Percentiles rank a stretch among this genome's conserved stretches.
Conservation (phyloP, 2,329 filamentous ascomycete genomes). For the Aspergillus phoenicis region DNA sequence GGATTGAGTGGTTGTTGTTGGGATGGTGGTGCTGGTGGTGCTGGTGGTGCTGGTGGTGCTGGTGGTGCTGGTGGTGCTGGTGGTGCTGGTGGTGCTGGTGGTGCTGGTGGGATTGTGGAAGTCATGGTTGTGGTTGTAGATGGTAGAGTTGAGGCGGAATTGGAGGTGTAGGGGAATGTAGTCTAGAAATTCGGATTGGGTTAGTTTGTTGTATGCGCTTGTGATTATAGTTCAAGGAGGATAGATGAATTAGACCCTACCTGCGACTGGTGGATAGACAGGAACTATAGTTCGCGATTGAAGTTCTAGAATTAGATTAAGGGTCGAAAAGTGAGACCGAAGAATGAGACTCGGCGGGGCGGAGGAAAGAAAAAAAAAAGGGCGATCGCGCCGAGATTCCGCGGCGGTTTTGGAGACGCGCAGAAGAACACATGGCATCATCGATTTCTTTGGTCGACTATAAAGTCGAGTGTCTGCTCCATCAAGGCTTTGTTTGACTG, state of each 20-base stretch:
- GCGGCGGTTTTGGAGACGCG: conserved; percentile 1
- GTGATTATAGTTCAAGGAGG: not conserved
- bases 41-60: too few species aligned
- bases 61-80: too few species aligned
- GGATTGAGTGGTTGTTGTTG: not conserved
- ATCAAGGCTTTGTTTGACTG: conserved; percentile 1
- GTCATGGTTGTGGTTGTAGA: not conserved
- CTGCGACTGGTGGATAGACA: not conserved
- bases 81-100: too few species aligned
- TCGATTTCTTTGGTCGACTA: conserved; percentile 4
- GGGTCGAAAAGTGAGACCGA: not conserved
- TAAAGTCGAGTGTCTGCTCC: not conserved
- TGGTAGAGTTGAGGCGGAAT: not conserved
- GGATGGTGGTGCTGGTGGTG: not conserved
- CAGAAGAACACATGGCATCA: conserved; percentile 44
- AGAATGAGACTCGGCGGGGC: not conserved
- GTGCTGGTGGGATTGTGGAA: not conserved
- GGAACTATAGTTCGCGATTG: too few species aligned
- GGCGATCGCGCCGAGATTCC: conserved; percentile 18
- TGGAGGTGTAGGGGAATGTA: not conserved
- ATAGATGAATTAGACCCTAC: not conserved
- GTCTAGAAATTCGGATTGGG: not conserved
- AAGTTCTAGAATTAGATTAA: too few species aligned
- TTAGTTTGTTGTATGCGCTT: not conserved
- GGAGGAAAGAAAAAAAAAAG: conserved; percentile 10